phyloP scores from a whole-genome alignment of 139 green algal species.

The Chlorella sorokiniana region DNA sequence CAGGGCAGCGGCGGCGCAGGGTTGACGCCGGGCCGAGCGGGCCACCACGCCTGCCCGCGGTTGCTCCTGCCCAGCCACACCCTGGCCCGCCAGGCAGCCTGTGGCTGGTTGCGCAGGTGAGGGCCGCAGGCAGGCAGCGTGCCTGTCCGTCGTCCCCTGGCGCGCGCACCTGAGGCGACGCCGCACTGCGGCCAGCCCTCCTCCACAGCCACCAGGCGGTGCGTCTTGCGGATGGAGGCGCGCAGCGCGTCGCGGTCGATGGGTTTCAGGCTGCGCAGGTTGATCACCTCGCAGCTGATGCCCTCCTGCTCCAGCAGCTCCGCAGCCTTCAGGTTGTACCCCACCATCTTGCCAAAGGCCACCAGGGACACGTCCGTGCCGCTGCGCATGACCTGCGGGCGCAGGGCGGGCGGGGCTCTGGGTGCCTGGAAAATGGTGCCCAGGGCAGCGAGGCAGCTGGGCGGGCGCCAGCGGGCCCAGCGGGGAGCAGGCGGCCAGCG shows the following conservation, averaged over 20 bases:
- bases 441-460: background rate
- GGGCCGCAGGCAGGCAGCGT: background rate
- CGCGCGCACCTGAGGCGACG: conserved; percentile 68
- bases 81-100: too few relatives aligned
- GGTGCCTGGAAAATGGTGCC: background rate
- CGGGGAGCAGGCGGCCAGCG: too few relatives aligned
- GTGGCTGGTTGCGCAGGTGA: too few relatives aligned
- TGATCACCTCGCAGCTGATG: conserved; percentile 95
- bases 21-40: too few relatives aligned
- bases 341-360: conserved; percentile 94
- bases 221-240: conserved; percentile 87
- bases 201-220: conserved; percentile 89
- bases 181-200: conserved; percentile 97
- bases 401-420: background rate
- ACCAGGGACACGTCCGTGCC: conserved; percentile 94
- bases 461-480: too few relatives aligned
- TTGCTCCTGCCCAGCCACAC: too few relatives aligned
- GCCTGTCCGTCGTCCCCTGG: background rate
- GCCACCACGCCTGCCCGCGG: too few relatives aligned
- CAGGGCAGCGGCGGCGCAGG: background rate
- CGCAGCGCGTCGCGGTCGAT: conserved; percentile 91
- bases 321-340: conserved; percentile 86
- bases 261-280: conserved; percentile 94
- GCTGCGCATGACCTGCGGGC: conserved; percentile 60
- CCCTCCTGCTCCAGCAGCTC: conserved; percentile 87